Evolutionary conservation across 2,329 filamentous ascomycete genomes (phyloP), one percentile per base, ranked within the genome.

Genomic region (Exserohilum rostratum): DNA sequence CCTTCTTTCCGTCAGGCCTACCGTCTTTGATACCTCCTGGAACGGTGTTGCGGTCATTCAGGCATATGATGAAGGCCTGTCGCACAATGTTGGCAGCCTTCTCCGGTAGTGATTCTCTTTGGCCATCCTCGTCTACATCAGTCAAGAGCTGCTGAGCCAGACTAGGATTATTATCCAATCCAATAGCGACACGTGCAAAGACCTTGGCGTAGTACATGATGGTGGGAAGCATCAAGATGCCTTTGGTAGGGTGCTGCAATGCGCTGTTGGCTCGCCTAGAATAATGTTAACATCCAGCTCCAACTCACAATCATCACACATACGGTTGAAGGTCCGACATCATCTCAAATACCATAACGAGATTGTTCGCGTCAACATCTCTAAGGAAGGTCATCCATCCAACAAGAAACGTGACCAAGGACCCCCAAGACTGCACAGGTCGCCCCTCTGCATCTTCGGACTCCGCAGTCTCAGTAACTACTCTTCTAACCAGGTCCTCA

Each of bases 61-160:
- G 78, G 61, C 93, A 97, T 34, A 91, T 91, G 10, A 91, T 95
- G 70, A 97, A 96, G 18, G 93, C 91, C 71, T 92, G 90, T 57
- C 96, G 89, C 55, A 97, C 90, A 46, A 91, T 89, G 69, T 97
- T 93, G 15, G 91, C 92, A 2, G 92, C 92, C 22, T 88, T 86
- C 73, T 96, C 93, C 10, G 93, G 91, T 35, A 97, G 83, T 1
- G 91, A 92, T 64, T 90, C 85, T 64, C 87, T 85, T 47, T 89
- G 86, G 22, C 88, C 87, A 20, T 87, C 88, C 49, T 85, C 82
- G 31, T 83, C 83, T 7, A 81, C 81, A 12, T 54, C 51, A 25
- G 84, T 65, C 50, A 78, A 65, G n/a, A 92, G 78, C 64, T 87
- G 83, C 33, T 85, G 83, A 45, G 90, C 88, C 40, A 97, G 79